These are phyloP conservation scores for Trichocomaceae sp. DNA, from an alignment of 2,329 filamentous ascomycete genomes.

Conservation along the genomic window DNA sequence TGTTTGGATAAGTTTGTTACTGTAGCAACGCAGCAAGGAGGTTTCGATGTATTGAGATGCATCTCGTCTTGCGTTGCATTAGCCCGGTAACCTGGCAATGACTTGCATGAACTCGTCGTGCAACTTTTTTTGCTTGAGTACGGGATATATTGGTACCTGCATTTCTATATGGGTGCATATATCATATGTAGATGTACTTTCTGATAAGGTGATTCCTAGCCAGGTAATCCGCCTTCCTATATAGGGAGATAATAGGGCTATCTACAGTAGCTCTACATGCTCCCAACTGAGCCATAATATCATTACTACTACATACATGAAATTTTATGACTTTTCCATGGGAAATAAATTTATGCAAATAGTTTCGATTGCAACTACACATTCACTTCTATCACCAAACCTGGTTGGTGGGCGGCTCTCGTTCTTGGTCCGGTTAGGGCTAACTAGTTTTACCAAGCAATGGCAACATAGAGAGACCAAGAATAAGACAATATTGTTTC, in stretches of 20 bases:
- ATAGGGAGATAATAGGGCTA: not conserved
- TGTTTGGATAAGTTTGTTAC: not conserved
- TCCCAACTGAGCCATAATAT: too few species aligned
- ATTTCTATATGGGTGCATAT: not conserved
- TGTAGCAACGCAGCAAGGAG: not conserved
- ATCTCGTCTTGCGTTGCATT: constrained; percentile 4
- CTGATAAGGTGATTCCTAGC: not conserved
- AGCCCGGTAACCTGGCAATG: not conserved
- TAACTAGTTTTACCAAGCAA: not conserved
- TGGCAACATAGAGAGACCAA: not conserved
- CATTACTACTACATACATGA: not conserved
- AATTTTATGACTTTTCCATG: not conserved
- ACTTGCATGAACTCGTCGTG: constrained; percentile 3
- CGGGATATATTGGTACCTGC: not conserved
- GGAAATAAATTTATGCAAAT: not conserved
- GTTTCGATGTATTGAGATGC: not conserved
- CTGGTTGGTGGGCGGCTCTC: not conserved
- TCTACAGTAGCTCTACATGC: not conserved
- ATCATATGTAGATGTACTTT: not conserved
- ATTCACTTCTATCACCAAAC: not conserved
- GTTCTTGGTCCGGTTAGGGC: not conserved
- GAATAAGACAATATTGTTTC: not conserved
- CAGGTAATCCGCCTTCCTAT: not conserved
- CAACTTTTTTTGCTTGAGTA: not conserved
- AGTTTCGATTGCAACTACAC: not conserved